Percentiles rank a stretch among this genome's conserved stretches.
Conservation (phyloP, 2,329 filamentous ascomycete genomes). For the Ophioceras dolichostomum region DNA sequence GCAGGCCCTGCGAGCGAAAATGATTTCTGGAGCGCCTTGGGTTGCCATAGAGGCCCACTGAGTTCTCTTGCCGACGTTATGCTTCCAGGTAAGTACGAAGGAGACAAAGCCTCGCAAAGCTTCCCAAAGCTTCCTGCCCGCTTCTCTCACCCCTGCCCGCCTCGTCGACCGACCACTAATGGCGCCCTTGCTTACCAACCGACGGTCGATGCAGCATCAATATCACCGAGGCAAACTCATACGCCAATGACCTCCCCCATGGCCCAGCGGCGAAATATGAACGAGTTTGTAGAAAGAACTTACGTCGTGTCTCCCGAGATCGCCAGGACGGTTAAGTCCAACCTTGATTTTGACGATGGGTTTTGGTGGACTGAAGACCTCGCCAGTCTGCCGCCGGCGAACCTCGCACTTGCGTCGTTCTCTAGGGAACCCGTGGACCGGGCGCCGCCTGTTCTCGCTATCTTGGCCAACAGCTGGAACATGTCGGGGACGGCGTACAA, state of each 20-base stretch:
- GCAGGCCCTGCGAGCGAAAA: constrained; percentile 20
- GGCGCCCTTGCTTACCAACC: too few relatives aligned
- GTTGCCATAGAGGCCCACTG: constrained; percentile 38
- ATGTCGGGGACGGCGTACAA: constrained; percentile 33
- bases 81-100: constrained; percentile 31
- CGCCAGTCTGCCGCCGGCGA: constrained; percentile 23
- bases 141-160: too few relatives aligned
- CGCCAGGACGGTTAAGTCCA: constrained; percentile 26
- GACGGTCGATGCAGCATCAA: too few relatives aligned
- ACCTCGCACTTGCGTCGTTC: constrained; percentile 24
- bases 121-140: too few relatives aligned
- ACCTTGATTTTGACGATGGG: constrained; percentile 40
- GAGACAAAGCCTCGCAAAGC: too few relatives aligned
- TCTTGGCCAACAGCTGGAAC: constrained; percentile 40
- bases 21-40: constrained; percentile 34
- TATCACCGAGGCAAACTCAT: constrained; percentile 16
- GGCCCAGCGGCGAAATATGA: constrained; percentile 34
- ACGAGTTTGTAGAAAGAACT: constrained; percentile 35
- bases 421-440: constrained; percentile 24
- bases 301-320: constrained; percentile 29
- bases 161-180: too few relatives aligned
- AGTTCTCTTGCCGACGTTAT: constrained; percentile 33
- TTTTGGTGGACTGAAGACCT: constrained; percentile 47
- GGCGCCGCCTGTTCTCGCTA: constrained; percentile 34
- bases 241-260: constrained; percentile 38